A percentile compares a stretch with the other conserved stretches of the same genome.
phyloP scores from a whole-genome alignment of 108 stramenopile genomes.

The Fistulifera pelliculosa region DNA sequence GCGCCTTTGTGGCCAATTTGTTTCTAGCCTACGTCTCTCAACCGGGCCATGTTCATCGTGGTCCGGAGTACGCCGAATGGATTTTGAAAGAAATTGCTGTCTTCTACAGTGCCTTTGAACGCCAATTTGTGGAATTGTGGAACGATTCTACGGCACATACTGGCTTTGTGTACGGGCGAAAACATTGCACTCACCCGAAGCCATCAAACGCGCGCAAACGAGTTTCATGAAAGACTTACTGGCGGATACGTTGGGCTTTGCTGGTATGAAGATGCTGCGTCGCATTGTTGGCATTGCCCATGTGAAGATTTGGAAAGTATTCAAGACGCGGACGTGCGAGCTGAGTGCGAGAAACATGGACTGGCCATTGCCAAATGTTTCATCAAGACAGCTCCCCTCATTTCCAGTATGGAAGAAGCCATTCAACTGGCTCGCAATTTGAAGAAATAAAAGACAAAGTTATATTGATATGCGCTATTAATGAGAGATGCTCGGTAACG shows the following conservation, averaged over 20 bases:
- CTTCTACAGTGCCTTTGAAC: slow-evolving; percentile 17
- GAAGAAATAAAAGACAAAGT: neutral
- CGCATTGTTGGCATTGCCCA: slow-evolving; percentile 49
- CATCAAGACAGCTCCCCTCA: slow-evolving; percentile 4
- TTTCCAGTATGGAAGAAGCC: slow-evolving; percentile 12
- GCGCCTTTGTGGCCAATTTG: slow-evolving; percentile 34
- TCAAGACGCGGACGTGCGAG: slow-evolving; percentile 25
- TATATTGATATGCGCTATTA: no score
- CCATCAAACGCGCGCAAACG: slow-evolving; percentile 6
- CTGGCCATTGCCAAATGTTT: slow-evolving; percentile 19
- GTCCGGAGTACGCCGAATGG: slow-evolving; percentile 28
- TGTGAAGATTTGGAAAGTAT: slow-evolving; percentile 49
- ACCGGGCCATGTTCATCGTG: slow-evolving; percentile 12
- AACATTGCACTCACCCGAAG: neutral
- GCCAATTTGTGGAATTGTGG: slow-evolving; percentile 31
- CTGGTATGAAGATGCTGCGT: slow-evolving; percentile 40
- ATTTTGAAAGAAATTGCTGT: slow-evolving; percentile 23
- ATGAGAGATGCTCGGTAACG: no score
- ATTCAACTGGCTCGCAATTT: slow-evolving; percentile 1
- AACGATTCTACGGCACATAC: slow-evolving; percentile 17
- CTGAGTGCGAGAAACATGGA: slow-evolving; percentile 27
- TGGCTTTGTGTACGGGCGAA: slow-evolving; percentile 17
- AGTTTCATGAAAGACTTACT: slow-evolving; percentile 22
- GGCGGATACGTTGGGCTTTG: slow-evolving; percentile 41
- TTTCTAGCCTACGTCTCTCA: slow-evolving; percentile 32